Evolutionary conservation across 169 alveolate species (phyloP), one percentile per base, ranked within the genome.

Genomic region (Eimeria tenella): DNA sequence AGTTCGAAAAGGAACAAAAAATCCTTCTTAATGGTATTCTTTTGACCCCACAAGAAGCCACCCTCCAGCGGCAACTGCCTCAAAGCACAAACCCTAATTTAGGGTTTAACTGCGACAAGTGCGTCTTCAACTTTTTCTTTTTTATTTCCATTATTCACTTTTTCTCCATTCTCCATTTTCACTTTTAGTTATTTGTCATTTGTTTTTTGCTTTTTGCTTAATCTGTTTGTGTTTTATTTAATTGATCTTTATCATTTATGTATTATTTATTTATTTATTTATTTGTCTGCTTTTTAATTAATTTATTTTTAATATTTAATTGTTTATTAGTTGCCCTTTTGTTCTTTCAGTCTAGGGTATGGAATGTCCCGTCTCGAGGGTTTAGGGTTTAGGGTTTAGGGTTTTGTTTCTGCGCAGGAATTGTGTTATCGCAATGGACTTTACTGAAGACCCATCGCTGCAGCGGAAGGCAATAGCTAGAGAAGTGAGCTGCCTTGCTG

Each of bases 381-480:
- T 8, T 71, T n/a, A 23, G 81, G 49, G 81, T 31, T 31, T 31
- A n/a, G 81, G 73, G 73, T 62, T 62, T 7, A 62, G 73, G 73
- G 73, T 62, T 62, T 62, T 17, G 73, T 4, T 7, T n/a, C 25
- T n/a, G 49, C 10, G 77, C 79, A 90, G 94, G 21, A 74, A 89
- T n/a, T 89, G 63, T 15, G 74, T 81, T 49, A 86, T 90, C 63
- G 17, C 82, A 19, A 60, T 92, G 74, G 93, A 92, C 79, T 92
- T 68, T 68, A 82, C 93, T 11, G 58, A 62, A 23, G 92, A 79
- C 42, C 87, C 87, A 9, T n/a, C 86, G 15, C 56, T 90, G 71
- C 89, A 90, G 90, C 82, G 90, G 50, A 90, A 90, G 83, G 94
- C 94, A 11, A 6, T 79, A 15, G 94, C 94, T 4, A 65, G 94